Evolutionary conservation across 805 yeast species (phyloP), one percentile per base, ranked within the genome.

Genomic region (Saturnispora sanitii): DNA sequence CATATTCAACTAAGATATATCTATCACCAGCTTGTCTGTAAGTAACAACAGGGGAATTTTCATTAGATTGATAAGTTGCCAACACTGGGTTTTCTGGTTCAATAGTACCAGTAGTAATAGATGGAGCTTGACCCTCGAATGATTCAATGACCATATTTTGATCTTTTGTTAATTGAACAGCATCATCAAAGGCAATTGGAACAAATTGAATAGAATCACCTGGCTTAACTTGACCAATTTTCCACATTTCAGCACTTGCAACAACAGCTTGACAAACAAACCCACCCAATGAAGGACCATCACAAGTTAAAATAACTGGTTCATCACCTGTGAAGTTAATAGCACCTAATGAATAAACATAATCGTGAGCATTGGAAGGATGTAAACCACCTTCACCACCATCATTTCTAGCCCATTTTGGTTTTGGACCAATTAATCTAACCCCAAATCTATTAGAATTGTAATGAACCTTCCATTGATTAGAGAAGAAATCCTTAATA

Each of bases 311-410:
- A 48, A 90, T 87, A 26, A 90, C 98, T 1, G 97, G 97, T 62
- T 90, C 97, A 64, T 92, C 97, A 63, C 98, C 98, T 27, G 97
- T 92, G 60, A 92, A 92, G 64, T 92, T 92, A 60, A 90, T 81
- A 22, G 98, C 97, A 53, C 98, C 97, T 40, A 87, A 66, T 1
- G 97, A 86, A 60, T 90, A 90, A 40, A 90, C 97, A 56, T 90
- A 92, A 66, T 90, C 98, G 58, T 90, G 97, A 33, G 95, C 88
- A 63, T 90, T 90, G n/a, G 96, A 87, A 37, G 98, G 98, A 66
- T 90, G 98, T 56, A 90, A 70, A 43, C 98, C 98, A 44, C 92
- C 98, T 54, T 87, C 95, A 45, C 97, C 98, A 64, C 97, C 98
- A 58, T 87, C 95, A 8, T 71, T 60, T 66, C 98, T 77, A 11